Percentiles rank a stretch among this genome's conserved stretches.
phyloP scores from a whole-genome alignment of 306 rosid genomes.

The Begonia fuchsioides region DNA sequence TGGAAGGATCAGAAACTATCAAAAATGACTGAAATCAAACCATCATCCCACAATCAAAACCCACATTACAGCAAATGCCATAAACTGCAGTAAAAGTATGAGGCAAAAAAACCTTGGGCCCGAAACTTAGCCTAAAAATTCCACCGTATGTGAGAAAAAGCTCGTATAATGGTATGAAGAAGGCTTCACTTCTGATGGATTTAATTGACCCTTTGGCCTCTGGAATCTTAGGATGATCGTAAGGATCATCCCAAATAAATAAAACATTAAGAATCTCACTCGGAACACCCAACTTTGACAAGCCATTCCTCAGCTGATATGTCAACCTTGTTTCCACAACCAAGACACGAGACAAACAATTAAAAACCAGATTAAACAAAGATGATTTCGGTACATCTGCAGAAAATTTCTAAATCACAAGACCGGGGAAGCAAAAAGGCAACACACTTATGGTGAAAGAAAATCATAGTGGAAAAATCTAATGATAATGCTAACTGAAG shows the following conservation, averaged over 20 bases:
- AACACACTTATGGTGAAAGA: too few relatives aligned
- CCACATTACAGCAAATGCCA: background rate
- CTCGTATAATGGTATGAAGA: conserved; percentile 78
- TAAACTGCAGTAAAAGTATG: background rate
- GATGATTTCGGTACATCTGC: too few relatives aligned
- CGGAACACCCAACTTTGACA: conserved; percentile 65
- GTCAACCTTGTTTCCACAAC: conserved; percentile 40
- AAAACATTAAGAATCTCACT: conserved; percentile 37
- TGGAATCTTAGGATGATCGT: conserved; percentile 41
- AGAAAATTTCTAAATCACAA: too few relatives aligned
- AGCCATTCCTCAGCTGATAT: conserved; percentile 31
- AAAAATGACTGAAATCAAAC: conserved; percentile 58
- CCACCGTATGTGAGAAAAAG: conserved; percentile 90
- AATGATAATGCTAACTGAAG: too few relatives aligned
- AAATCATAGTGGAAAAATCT: too few relatives aligned
- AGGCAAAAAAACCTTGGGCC: conserved; percentile 73
- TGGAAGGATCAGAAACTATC: conserved; percentile 90
- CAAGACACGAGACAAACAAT: conserved; percentile 5
- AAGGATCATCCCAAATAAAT: conserved; percentile 30
- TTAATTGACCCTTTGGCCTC: conserved; percentile 68
- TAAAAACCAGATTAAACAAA: too few relatives aligned
- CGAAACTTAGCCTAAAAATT: conserved; percentile 73
- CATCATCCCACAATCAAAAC: background rate
- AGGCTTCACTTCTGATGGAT: conserved; percentile 68
- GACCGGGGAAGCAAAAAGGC: too few relatives aligned